Evolutionary conservation across 805 yeast genomes (phyloP).

Genomic region (Candida ortonii): DNA sequence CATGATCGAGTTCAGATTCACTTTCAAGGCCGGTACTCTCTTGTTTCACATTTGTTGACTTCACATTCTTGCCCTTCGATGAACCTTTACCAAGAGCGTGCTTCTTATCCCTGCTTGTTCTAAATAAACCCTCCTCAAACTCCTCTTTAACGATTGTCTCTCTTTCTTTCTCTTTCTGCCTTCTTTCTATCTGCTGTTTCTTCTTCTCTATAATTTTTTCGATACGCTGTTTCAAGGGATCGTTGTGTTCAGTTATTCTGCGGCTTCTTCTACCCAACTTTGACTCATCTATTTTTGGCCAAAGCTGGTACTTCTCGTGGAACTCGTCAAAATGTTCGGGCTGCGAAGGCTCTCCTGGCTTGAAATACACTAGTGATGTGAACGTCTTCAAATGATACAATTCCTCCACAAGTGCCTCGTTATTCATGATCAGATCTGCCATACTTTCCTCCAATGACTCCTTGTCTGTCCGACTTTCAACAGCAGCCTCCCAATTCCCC

Average conservation of each 20-base stretch:
- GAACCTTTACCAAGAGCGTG: not conserved
- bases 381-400: constrained; percentile 61
- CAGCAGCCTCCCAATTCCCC: not conserved
- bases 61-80: not conserved
- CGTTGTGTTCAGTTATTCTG: constrained; percentile 22
- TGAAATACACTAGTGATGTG: constrained; percentile 59
- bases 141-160: constrained; percentile 2
- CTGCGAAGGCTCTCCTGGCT: constrained; percentile 44
- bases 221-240: constrained; percentile 25
- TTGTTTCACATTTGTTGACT: constrained; percentile 1
- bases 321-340: constrained; percentile 35
- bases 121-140: not conserved
- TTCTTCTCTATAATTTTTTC: constrained; percentile 13
- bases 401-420: constrained; percentile 53
- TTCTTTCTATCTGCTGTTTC: constrained; percentile 3
- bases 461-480: not conserved
- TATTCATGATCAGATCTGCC: constrained; percentile 43
- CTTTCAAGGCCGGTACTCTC: constrained; percentile 6
- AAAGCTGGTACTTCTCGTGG: constrained; percentile 34
- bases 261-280: constrained; percentile 27
- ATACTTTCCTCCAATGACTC: constrained; percentile 30
- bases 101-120: not conserved
- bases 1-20: constrained; percentile 5
- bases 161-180: constrained; percentile 2
- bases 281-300: constrained; percentile 33